phyloP scores from a whole-genome alignment of 352 stramenopile species.

The Phytopythium vexans region DNA sequence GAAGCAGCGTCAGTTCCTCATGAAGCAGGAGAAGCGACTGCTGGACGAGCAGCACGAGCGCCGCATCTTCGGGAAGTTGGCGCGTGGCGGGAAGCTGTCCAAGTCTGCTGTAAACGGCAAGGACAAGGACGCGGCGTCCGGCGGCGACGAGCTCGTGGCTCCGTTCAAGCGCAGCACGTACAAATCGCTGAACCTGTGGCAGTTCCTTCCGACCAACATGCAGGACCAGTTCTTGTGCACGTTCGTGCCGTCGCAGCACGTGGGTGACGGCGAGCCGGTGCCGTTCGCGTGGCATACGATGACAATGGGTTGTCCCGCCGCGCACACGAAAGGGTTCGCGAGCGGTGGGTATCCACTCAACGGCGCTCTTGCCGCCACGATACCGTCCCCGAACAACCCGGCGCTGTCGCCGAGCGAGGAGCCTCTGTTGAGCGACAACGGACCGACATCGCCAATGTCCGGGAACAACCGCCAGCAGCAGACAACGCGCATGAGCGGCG shows the following conservation, averaged over 20 bases:
- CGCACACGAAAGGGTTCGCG: constrained; percentile 78
- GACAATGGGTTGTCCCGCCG: constrained; percentile 81
- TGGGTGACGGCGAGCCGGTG: constrained; percentile 5
- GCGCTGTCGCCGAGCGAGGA: constrained; percentile 31
- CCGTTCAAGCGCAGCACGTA: constrained; percentile 86
- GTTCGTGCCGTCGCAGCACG: constrained; percentile 28
- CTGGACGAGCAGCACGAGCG: constrained; percentile 49
- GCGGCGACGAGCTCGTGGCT: constrained; percentile 31
- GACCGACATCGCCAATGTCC: constrained; percentile 22
- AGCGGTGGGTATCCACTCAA: constrained; percentile 53
- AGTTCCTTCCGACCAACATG: constrained; percentile 84
- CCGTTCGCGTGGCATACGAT: constrained; percentile 82
- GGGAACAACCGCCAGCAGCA: constrained; percentile 1
- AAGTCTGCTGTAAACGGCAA: constrained; percentile 23
- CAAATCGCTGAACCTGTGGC: constrained; percentile 77
- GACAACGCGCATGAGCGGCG: constrained; percentile 12
- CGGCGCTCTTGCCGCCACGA: constrained; percentile 9
- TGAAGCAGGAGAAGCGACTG: constrained; percentile 66
- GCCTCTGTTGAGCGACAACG: constrained; percentile 18
- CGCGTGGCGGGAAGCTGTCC: constrained; percentile 11
- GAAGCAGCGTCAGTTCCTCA: constrained; percentile 71
- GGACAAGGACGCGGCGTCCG: constrained; percentile 4
- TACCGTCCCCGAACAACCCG: constrained; percentile 12
- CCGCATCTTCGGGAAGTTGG: constrained; percentile 36
- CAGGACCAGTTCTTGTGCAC: constrained; percentile 78